Evolutionary conservation across 2,329 filamentous ascomycete genomes (phyloP).

Genomic region (Apiospora koreana): DNA sequence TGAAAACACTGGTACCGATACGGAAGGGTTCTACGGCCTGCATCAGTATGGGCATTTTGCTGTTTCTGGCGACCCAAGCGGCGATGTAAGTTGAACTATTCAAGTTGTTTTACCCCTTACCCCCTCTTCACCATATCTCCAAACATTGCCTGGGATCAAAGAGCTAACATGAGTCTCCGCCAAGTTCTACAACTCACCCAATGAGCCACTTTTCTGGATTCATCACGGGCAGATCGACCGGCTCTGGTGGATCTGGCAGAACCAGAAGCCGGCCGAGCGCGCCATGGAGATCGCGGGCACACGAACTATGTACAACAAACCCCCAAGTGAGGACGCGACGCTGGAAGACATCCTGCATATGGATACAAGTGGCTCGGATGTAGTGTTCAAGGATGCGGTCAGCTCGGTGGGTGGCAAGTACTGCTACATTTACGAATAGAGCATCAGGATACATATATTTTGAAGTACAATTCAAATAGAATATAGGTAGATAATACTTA

Average conservation of each 20-base stretch:
- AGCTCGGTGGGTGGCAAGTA: neutral
- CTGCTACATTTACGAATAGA: conserved; percentile 3
- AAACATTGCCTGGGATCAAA: conserved; percentile 31
- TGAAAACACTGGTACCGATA: conserved; percentile 12
- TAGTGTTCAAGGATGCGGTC: neutral
- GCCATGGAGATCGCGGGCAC: conserved; percentile 20
- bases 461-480: too few relatives aligned
- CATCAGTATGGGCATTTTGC: conserved; percentile 38
- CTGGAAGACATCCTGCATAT: conserved; percentile 26
- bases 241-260: conserved; percentile 18
- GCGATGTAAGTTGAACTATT: conserved; percentile 8
- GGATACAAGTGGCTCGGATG: conserved; percentile 5
- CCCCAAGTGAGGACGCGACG: conserved; percentile 24
- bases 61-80: conserved; percentile 24
- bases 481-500: too few relatives aligned
- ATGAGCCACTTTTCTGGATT: conserved; percentile 10
- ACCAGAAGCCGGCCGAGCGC: conserved; percentile 18
- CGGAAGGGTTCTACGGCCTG: conserved; percentile 20
- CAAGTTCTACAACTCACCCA: conserved; percentile 10
- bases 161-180: conserved; percentile 15
- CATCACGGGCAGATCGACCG: conserved; percentile 13
- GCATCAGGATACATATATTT: neutral
- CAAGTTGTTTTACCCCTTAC: neutral
- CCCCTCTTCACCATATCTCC: neutral
- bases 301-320: conserved; percentile 24